Evolutionary conservation across 768 basidiomycete species (phyloP).

Genomic region (Lactifluus volemus): DNA sequence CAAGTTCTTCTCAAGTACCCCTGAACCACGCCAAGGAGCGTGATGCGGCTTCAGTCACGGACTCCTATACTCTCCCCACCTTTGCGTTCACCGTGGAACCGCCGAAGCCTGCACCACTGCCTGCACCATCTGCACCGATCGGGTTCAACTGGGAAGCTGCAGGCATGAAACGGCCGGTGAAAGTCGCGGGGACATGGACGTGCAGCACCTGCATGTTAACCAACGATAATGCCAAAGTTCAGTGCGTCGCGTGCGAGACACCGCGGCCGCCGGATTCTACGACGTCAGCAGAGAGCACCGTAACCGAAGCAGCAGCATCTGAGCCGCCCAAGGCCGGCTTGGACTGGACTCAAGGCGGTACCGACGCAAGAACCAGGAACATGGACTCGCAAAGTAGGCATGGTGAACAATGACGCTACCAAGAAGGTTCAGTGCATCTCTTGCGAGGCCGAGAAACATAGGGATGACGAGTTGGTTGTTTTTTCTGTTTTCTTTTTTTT

Average conservation of each 20-base stretch:
- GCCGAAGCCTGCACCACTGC: too few relatives aligned
- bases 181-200: conserved; percentile 22
- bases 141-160: conserved; percentile 28
- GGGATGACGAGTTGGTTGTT: neutral
- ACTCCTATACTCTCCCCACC: conserved; percentile 36
- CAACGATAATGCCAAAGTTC: conserved; percentile 37
- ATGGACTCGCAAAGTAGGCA: conserved; percentile 37
- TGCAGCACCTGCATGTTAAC: conserved; percentile 27
- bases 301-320: neutral
- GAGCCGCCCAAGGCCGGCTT: neutral
- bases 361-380: conserved; percentile 22
- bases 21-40: conserved; percentile 6
- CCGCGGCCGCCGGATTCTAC: neutral
- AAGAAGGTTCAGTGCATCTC: conserved; percentile 25
- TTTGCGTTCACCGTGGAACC: conserved; percentile 30
- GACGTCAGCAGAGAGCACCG: neutral
- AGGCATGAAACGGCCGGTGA: conserved; percentile 22
- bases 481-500: neutral
- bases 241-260: conserved; percentile 45
- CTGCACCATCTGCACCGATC: neutral
- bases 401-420: conserved; percentile 22
- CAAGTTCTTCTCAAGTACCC: conserved; percentile 3
- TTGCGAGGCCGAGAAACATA: conserved; percentile 23
- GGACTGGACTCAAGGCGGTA: conserved; percentile 23
- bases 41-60: neutral